phyloP scores from a whole-genome alignment of 768 basidiomycete species.

The Plicaturopsis crispa region DNA sequence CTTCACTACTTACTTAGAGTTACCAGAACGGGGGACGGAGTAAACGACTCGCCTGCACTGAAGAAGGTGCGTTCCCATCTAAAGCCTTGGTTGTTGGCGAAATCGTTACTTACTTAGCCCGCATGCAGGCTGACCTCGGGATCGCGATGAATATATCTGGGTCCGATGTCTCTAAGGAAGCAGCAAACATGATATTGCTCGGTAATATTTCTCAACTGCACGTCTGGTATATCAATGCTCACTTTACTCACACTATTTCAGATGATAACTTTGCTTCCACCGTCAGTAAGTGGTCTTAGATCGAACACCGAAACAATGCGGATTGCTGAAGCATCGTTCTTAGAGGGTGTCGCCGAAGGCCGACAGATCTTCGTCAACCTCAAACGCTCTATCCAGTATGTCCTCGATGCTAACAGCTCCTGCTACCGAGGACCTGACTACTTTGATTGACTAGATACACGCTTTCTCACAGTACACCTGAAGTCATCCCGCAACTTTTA shows the following conservation, averaged over 20 bases:
- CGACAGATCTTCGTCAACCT: slow-evolving; percentile 65
- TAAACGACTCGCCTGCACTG: slow-evolving; percentile 65
- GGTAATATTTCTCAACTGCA: slow-evolving; percentile 25
- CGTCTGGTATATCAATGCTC: background rate
- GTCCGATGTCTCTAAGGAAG: slow-evolving; percentile 69
- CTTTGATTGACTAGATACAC: slow-evolving; percentile 38
- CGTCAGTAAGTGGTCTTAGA: slow-evolving; percentile 40
- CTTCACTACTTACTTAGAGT: slow-evolving; percentile 3
- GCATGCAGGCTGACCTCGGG: slow-evolving; percentile 49
- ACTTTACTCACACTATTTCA: slow-evolving; percentile 12
- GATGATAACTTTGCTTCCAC: slow-evolving; percentile 71
- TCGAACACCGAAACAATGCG: background rate
- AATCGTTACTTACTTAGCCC: background rate
- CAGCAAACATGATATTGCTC: slow-evolving; percentile 67
- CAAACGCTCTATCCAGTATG: slow-evolving; percentile 63
- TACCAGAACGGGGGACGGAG: slow-evolving; percentile 59
- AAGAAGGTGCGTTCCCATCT: slow-evolving; percentile 35
- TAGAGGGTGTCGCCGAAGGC: slow-evolving; percentile 60
- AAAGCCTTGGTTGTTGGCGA: too few relatives aligned
- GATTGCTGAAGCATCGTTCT: background rate
- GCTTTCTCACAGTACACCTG: slow-evolving; percentile 58
- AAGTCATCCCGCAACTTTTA: slow-evolving; percentile 62
- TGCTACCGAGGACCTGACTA: background rate
- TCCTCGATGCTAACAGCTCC: background rate
- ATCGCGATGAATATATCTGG: slow-evolving; percentile 75